Evolutionary conservation across 306 rosid species (phyloP).

Genomic region (Oemleria cerasiformis): DNA sequence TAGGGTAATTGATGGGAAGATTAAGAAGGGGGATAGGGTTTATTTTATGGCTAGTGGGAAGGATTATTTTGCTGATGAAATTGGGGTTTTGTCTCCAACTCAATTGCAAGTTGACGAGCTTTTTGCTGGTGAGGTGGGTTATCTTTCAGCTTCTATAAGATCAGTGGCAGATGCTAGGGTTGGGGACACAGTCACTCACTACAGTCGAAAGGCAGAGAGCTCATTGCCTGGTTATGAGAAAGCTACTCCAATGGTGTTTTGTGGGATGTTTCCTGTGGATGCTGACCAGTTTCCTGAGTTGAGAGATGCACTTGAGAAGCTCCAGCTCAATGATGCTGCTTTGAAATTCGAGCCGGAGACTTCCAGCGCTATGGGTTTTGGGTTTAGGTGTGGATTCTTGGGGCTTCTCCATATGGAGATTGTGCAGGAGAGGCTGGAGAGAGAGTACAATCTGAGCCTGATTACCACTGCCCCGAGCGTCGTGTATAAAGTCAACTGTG

Average conservation of each 20-base stretch:
- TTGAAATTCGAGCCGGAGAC: slow-evolving; percentile 96
- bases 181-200: slow-evolving; percentile 81
- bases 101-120: slow-evolving; percentile 72
- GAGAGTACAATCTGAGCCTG: slow-evolving; percentile 77
- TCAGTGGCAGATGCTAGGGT: slow-evolving; percentile 97
- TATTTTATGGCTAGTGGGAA: slow-evolving; percentile 88
- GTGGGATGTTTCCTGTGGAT: slow-evolving; percentile 96
- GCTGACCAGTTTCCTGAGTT: slow-evolving; percentile 96
- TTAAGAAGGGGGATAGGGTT: slow-evolving; percentile 90
- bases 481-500: slow-evolving; percentile 67
- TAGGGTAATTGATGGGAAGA: slow-evolving; percentile 79
- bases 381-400: slow-evolving; percentile 92
- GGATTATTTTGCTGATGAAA: slow-evolving; percentile 90
- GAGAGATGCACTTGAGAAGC: slow-evolving; percentile 96
- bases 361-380: slow-evolving; percentile 97
- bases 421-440: slow-evolving; percentile 86
- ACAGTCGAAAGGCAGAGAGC: slow-evolving; percentile 57
- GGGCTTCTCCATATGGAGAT: slow-evolving; percentile 99
- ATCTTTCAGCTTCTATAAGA: slow-evolving; percentile 91
- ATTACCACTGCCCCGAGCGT: slow-evolving; percentile 87
- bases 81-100: slow-evolving; percentile 88
- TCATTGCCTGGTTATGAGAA: slow-evolving; percentile 90
- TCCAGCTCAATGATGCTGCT: slow-evolving; percentile 97
- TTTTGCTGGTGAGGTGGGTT: slow-evolving; percentile 95
- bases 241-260: slow-evolving; percentile 94